Conservation (phyloP, 306 rosid species). For the Fragaria vesca region DNA sequence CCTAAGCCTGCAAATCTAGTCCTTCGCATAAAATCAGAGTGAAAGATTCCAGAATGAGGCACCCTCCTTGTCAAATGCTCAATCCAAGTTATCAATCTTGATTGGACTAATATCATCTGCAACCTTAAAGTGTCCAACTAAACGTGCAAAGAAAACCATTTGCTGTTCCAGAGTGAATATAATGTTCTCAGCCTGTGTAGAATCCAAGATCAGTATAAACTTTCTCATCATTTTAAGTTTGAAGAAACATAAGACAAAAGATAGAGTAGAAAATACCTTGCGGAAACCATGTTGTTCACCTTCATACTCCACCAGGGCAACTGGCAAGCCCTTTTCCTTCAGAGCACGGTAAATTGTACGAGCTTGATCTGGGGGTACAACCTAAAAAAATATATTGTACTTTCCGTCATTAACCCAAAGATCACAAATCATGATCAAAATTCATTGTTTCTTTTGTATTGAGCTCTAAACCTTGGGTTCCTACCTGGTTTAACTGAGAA, state of each 20-base stretch:
- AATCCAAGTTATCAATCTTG: constrained; percentile 72
- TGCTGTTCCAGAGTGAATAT: constrained; percentile 89
- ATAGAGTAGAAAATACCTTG: constrained; percentile 43
- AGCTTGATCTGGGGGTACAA: constrained; percentile 87
- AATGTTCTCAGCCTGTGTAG: constrained; percentile 84
- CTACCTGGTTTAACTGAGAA: neutral
- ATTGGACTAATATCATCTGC: constrained; percentile 80
- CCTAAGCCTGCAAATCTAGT: neutral
- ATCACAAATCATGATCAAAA: neutral
- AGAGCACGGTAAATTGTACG: constrained; percentile 67
- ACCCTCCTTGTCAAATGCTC: constrained; percentile 26
- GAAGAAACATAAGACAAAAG: neutral
- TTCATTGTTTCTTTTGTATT: neutral
- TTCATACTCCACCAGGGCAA: constrained; percentile 86
- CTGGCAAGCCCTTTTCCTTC: constrained; percentile 87
- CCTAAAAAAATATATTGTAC: constrained; percentile 42
- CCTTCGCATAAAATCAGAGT: neutral
- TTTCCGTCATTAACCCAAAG: neutral
- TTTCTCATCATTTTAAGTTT: constrained; percentile 13
- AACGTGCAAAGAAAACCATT: constrained; percentile 96
- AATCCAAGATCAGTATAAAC: constrained; percentile 18
- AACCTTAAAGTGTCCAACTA: constrained; percentile 73
- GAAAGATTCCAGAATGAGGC: neutral
- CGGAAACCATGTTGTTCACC: constrained; percentile 99
- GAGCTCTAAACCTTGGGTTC: neutral